Conservation (phyloP, 257 asterid species). For the Haberlea rhodopensis region DNA sequence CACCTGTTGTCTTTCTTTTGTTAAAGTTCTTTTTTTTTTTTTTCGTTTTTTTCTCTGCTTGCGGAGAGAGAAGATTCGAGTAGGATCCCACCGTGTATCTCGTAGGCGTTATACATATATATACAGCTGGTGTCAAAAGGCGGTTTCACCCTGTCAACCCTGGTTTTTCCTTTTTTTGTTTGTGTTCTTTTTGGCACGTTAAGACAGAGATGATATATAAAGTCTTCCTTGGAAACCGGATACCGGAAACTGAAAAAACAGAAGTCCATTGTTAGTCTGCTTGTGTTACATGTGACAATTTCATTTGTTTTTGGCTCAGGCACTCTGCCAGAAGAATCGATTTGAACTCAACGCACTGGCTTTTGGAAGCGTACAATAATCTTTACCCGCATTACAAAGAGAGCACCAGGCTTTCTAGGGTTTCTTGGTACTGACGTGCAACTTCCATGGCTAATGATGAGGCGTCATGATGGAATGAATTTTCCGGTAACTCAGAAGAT, state of each 20-base stretch:
- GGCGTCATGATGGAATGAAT: slow-evolving; percentile 5
- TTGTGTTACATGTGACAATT: slow-evolving; percentile 31
- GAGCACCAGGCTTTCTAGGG: slow-evolving; percentile 30
- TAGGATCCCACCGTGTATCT: slow-evolving; percentile 29
- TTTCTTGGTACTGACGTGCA: slow-evolving; percentile 28
- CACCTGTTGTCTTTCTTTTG: neutral
- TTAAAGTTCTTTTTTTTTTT: neutral
- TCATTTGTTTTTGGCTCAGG: slow-evolving; percentile 33
- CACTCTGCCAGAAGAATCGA: slow-evolving; percentile 44
- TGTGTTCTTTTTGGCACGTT: slow-evolving; percentile 39
- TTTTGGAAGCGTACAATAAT: slow-evolving; percentile 20
- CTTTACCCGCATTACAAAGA: slow-evolving; percentile 19
- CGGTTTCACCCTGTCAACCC: slow-evolving; percentile 39
- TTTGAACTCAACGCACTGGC: slow-evolving; percentile 42
- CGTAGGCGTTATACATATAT: slow-evolving; percentile 29
- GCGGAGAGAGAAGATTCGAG: slow-evolving; percentile 22
- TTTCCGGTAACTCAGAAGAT: slow-evolving; percentile 17
- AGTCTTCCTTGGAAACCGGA: slow-evolving; percentile 31
- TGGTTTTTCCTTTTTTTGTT: slow-evolving; percentile 14
- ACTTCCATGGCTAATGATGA: slow-evolving; percentile 18
- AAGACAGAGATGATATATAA: slow-evolving; percentile 25
- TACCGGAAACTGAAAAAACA: slow-evolving; percentile 22
- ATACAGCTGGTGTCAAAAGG: slow-evolving; percentile 26
- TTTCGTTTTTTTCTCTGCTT: slow-evolving; percentile 7
- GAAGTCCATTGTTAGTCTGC: slow-evolving; percentile 33